Base-by-base conservation (phyloP, 768 basidiomycete species). In the Macrocybe gigantea region DNA sequence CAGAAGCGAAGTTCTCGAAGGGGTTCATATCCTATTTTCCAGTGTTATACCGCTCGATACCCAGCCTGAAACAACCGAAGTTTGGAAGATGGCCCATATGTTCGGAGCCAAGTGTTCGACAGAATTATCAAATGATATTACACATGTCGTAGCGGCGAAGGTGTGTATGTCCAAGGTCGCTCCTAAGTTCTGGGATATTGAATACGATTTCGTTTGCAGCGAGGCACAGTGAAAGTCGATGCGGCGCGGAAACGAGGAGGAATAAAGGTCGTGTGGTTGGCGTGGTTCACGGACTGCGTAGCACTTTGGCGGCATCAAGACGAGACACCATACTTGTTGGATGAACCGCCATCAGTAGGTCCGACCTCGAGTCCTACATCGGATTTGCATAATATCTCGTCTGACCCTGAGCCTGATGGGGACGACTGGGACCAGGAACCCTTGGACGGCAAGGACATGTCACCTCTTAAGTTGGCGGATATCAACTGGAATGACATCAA, bases 1-100 rank as follows among this genome's bases (percentile, higher is more conserved):
- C 64, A 85, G 95, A 45, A 61, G 72, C 15, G 77, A 80, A 55
- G 85, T 90, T 0, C 74, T 98, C n/a, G 74, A 76, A 33, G 89
- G 87, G 30, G 76, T 85, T 30, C 81, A 88, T 58, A 78, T 99
- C 32, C 73, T 95, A 33, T 98, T 99, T 66, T 97, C 95, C 1
- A 91, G 93, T 48, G 82, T 99, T 36, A 93, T 98, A 48, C 93
- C 95, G 4, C 77, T 94, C n/a, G 86, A 92, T 57, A 83, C 82
- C 3, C 73, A 69, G 48, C 87, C 91, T 34, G 85, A 93, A 63
- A 72, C 74, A 41, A 88, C 79, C 44, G 91, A 93, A 57, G 80
- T 92, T 43, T 95, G 92, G 92, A 75, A 79, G 55, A 74, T 85
- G 62, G 92, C 95, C 9, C 75, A 78, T 41, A 84, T 88, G 67